Base-by-base conservation (phyloP, 2,329 filamentous ascomycete genomes). In the Zymoseptoria ardabiliae region DNA sequence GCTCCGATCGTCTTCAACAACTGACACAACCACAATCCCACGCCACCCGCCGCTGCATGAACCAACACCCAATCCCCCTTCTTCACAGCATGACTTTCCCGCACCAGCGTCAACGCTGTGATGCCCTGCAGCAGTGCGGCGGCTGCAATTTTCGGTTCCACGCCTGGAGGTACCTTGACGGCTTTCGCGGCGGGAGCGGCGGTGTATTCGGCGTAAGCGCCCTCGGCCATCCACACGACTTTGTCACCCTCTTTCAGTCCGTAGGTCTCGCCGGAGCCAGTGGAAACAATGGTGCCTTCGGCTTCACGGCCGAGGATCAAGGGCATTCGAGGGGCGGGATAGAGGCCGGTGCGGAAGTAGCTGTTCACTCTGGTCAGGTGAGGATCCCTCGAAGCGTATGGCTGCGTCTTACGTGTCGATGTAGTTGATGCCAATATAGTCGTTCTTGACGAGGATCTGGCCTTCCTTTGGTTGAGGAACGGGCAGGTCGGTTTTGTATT, bases 321-420 rank as follows among this genome's bases (percentile, higher is more conserved):
- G 4, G 91, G 92, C 67, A 89, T 85, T 1, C 77, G 72, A 0
- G 88, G 81, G 1, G 85, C 78, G 10, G 80, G 77, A 79, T 96
- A 96, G 55, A 96, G 83, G 10, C 92, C 92, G 11, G 82, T 85
- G 72, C 92, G 90, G 82, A 92, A 95, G 77, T 96, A 96, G 48
- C 81, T 85, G 63, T 56, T 45, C 35, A 45, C 19, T 11, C 3
- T 5, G 13, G 45, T 52, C 23, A 54, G 56, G 13, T 17, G 2
- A 8, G 17, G 11, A 45, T 45, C 25, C 2, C 4, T 25, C 8
- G 23, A 1, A 13, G 25, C 7, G 17, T 13, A 17, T 3, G 35
- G 11, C 13, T 45, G 11, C 2, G 9, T 65, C 76, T 68, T 73
- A 85, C 81, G 83, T 96, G 75, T 96, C 92, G 69, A 96, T 95